A percentile compares a stretch with the other conserved stretches of the same genome.
Conservation (phyloP, 1,139 yeast genomes). For the Debaryomyces subglobosus region DNA sequence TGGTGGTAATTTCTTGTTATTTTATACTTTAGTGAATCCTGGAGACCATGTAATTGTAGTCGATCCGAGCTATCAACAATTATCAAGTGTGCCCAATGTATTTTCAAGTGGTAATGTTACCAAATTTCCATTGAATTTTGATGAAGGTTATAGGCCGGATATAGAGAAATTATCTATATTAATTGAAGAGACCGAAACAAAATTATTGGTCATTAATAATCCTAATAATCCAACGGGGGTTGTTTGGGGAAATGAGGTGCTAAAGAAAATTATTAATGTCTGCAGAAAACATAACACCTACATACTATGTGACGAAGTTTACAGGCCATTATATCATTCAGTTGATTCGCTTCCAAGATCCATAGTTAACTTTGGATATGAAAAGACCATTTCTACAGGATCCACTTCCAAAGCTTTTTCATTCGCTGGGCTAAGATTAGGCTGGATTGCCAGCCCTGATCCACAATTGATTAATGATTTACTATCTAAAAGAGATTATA, state of each 20-base stretch:
- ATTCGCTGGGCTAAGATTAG: constrained; percentile 57
- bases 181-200: constrained; percentile 38
- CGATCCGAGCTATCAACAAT: constrained; percentile 57
- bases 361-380: constrained; percentile 45
- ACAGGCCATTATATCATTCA: constrained; percentile 56
- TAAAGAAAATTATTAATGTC: constrained; percentile 40
- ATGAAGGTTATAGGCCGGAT: constrained; percentile 41
- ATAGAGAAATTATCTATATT: constrained; percentile 32
- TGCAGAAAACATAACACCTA: constrained; percentile 39
- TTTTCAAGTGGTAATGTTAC: constrained; percentile 49
- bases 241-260: constrained; percentile 39
- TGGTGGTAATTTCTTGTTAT: constrained; percentile 55
- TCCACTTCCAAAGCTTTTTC: constrained; percentile 60
- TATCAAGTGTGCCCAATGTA: constrained; percentile 51
- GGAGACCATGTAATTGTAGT: constrained; percentile 55
- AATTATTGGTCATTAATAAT: constrained; percentile 51
- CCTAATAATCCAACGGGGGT: constrained; percentile 62
- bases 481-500: constrained; percentile 51
- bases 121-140: constrained; percentile 32
- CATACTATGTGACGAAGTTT: constrained; percentile 57
- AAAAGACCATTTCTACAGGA: constrained; percentile 50
- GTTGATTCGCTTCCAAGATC: constrained; percentile 36
- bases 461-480: constrained; percentile 32
- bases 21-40: constrained; percentile 49
- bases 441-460: constrained; percentile 53